Evolutionary conservation across 2,329 filamentous ascomycete genomes (phyloP).

Genomic region (Davidsoniella virescens): DNA sequence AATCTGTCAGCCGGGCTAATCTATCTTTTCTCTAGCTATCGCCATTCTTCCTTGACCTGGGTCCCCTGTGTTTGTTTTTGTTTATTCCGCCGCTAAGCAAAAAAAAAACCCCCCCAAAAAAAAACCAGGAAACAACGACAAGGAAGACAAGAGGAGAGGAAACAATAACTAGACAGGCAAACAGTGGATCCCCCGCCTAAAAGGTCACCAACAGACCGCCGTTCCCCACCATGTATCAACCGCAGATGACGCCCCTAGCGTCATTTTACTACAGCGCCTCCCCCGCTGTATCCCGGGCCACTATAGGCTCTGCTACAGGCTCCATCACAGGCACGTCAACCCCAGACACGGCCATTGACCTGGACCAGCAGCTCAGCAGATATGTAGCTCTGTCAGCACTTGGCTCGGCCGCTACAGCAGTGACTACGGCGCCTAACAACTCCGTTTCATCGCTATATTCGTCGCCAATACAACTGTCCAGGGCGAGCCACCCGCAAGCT

Average conservation of each 20-base stretch:
- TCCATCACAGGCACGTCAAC: not conserved
- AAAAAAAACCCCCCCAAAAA: too few relatives aligned
- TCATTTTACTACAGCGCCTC: constrained; percentile 22
- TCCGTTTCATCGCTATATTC: too few relatives aligned
- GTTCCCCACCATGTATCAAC: constrained; percentile 34
- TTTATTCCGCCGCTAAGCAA: too few relatives aligned
- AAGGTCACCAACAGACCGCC: not conserved
- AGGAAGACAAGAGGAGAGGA: not conserved
- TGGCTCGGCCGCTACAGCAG: not conserved
- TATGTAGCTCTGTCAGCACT: not conserved
- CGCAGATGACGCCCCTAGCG: constrained; percentile 33
- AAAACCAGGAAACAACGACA: not conserved
- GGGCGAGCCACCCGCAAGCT: too few relatives aligned
- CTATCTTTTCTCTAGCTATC: too few relatives aligned
- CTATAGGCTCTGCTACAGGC: not conserved
- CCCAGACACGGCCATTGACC: not conserved
- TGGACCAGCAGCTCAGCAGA: not conserved
- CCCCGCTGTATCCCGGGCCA: not conserved
- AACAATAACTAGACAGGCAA: not conserved
- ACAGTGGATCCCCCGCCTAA: not conserved
- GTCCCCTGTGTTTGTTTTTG: too few relatives aligned
- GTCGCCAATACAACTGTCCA: too few relatives aligned
- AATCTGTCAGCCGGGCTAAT: too few relatives aligned
- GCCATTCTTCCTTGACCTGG: too few relatives aligned
- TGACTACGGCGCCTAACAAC: not conserved